Evolutionary conservation across 306 rosid species (phyloP).

Genomic region (Ammopiptanthus mongolicus): DNA sequence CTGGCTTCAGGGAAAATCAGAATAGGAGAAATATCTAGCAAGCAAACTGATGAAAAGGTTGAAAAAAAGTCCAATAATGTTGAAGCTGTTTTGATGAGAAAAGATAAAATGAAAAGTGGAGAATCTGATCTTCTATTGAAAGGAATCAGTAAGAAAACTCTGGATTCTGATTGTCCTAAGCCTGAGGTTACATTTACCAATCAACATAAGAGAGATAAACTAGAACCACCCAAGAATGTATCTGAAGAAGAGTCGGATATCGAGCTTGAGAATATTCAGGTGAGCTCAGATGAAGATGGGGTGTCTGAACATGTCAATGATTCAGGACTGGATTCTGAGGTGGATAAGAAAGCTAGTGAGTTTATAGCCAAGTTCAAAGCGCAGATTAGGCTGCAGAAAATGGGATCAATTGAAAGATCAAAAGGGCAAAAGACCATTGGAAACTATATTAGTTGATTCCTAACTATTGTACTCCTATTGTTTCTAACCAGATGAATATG

Average conservation of each 20-base stretch:
- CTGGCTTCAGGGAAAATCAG: constrained; percentile 25
- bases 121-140: constrained; percentile 25
- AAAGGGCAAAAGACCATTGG: constrained; percentile 42
- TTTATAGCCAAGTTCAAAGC: constrained; percentile 92
- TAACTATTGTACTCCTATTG: constrained; percentile 13
- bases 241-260: constrained; percentile 30
- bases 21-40: constrained; percentile 33
- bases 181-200: constrained; percentile 30
- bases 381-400: constrained; percentile 86
- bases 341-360: constrained; percentile 92
- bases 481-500: constrained; percentile 16
- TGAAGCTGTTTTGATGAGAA: constrained; percentile 31
- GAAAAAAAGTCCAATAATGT: constrained; percentile 32
- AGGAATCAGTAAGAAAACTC: constrained; percentile 22
- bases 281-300: constrained; percentile 47
- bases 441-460: constrained; percentile 44
- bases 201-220: constrained; percentile 21
- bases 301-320: constrained; percentile 32
- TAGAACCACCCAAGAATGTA: constrained; percentile 32
- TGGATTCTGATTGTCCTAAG: constrained; percentile 23
- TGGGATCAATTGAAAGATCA: constrained; percentile 61
- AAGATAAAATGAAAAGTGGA: constrained; percentile 38
- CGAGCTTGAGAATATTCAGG: constrained; percentile 31
- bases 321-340: constrained; percentile 68
- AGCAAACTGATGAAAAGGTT: constrained; percentile 34